Conservation (phyloP, 352 stramenopile genomes). For the Phytophthora lateralis region DNA sequence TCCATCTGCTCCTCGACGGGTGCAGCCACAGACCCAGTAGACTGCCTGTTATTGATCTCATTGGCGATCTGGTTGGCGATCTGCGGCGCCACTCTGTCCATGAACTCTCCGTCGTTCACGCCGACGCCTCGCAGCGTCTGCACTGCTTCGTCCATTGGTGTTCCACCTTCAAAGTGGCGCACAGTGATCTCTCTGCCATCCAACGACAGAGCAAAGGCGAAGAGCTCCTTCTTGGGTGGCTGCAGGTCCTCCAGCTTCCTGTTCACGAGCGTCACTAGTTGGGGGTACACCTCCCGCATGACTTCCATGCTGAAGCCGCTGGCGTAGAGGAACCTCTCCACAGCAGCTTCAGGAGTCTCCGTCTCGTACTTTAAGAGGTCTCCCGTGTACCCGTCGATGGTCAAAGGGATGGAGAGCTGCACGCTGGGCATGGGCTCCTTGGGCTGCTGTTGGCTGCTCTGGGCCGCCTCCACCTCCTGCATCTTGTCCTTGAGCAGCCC, state of each 20-base stretch:
- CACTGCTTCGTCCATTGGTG: constrained; percentile 62
- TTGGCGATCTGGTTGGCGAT: constrained; percentile 64
- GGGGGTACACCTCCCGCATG: constrained; percentile 67
- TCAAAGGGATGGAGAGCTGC: constrained; percentile 66
- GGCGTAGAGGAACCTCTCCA: constrained; percentile 72
- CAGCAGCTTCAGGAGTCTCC: constrained; percentile 56
- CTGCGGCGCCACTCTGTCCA: constrained; percentile 60
- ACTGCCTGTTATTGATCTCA: constrained; percentile 42
- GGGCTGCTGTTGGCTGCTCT: constrained; percentile 9
- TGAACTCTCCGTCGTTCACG: constrained; percentile 51
- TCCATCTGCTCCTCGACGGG: constrained; percentile 7
- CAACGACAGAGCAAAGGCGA: constrained; percentile 63
- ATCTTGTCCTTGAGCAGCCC: constrained; percentile 67
- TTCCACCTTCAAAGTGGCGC: constrained; percentile 72
- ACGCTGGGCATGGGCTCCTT: constrained; percentile 37
- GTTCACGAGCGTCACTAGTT: constrained; percentile 63
- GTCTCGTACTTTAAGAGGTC: constrained; percentile 70
- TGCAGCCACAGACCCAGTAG: background rate
- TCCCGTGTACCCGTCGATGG: constrained; percentile 49
- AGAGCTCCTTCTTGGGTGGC: constrained; percentile 55
- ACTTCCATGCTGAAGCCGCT: constrained; percentile 63
- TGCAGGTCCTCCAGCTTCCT: constrained; percentile 64
- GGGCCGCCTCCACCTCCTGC: constrained; percentile 48
- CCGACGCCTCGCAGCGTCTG: constrained; percentile 51
- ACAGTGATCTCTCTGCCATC: constrained; percentile 51